Base-by-base conservation (phyloP, 164 flowering plant genomes). In the Umbellularia californica region DNA sequence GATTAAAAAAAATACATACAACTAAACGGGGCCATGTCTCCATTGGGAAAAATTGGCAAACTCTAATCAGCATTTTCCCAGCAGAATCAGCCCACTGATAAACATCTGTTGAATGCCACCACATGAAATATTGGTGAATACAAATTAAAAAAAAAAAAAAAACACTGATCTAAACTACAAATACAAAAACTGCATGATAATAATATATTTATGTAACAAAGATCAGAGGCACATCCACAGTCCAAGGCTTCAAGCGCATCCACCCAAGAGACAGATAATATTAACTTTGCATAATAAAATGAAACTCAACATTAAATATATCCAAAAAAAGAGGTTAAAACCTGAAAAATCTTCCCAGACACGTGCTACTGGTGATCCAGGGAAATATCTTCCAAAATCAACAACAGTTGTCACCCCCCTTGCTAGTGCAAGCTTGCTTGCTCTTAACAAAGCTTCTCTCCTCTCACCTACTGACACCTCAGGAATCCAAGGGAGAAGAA, bases 281-380 rank as follows among this genome's bases (percentile, higher is more conserved):
- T 67, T 19, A 25, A 15, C 19, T 67, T 33, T 7, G 47, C 69
- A 30, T 30, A 14, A 50, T 11, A 62, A 78, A 75, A 71, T 50
- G 23, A n/a, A 12, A 30, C 27, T 19, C 55, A 65, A 25, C 1
- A 28, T n/a, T 13, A 76, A 51, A 65, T 71, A 14, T 14, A 73
- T 17, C 23, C 35, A 14, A 27, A 55, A 63, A 35, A 66, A 74
- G 55, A 23, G 23, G 19, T 23, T 30, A 9, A 10, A 10, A 95
- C 99, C 99, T 89, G 92, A 82, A 84, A 92, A 86, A 80, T 95
- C 99, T 65, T 90, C 88, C 99, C 99, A 95, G 27, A 92, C 79
- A 76, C 63, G 81, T 66, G 93, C 84, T 19, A 78, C 69, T 35
- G 90, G 68, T 58, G 82, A 79, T 72, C 96, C 98, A 76, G 98